Base-by-base conservation (phyloP, 75 land plant genomes). In the Gnetum montanum region DNA sequence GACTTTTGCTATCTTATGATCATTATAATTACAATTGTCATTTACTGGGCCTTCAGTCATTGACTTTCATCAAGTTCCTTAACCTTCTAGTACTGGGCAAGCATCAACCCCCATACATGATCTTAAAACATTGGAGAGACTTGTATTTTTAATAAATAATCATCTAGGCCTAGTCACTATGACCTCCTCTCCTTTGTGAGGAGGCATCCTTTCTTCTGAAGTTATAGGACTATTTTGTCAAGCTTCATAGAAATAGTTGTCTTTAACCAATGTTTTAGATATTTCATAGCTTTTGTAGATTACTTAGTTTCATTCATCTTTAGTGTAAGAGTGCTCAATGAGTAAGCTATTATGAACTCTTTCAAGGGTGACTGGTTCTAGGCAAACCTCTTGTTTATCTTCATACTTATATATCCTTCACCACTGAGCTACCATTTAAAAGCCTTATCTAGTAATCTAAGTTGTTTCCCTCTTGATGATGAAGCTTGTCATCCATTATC, bases 361-460 rank as follows among this genome's bases (percentile, higher is more conserved):
- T 61, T 61, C 54, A 46, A 61, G 57, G 66, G 37, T 63, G 45
- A 45, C 66, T 63, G 30, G 46, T 53, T 63, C 57, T 63, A 63
- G 66, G 66, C 12, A 53, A 53, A 63, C 27, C 66, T 53, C 66
- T 3, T 52, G 3, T 45, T 16, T 63, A 31, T 63, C 44, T 53
- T n/a, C 54, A 5, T 44, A 35, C 43, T 57, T 57, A 6, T 31
- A 63, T 45, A 16, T 63, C 46, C 29, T 53, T 63, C 31, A 63
- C 45, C 44, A 62, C 26, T 62, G 30, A 51, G 36, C 23, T 3
- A 38, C 49, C 52, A 31, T 34, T 57, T 57, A 57, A 19, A 20
- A 43, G 34, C 56, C 51, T 60, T 60, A 60, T 24, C 1, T 60
- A 24, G 59, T 57, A 46, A 18, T 38, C 51, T 57, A 23, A 46